These are phyloP conservation scores for Symbiotaphrina buchneri DNA, from an alignment of 495 filamentous ascomycete species.

Conservation along the genomic window DNA sequence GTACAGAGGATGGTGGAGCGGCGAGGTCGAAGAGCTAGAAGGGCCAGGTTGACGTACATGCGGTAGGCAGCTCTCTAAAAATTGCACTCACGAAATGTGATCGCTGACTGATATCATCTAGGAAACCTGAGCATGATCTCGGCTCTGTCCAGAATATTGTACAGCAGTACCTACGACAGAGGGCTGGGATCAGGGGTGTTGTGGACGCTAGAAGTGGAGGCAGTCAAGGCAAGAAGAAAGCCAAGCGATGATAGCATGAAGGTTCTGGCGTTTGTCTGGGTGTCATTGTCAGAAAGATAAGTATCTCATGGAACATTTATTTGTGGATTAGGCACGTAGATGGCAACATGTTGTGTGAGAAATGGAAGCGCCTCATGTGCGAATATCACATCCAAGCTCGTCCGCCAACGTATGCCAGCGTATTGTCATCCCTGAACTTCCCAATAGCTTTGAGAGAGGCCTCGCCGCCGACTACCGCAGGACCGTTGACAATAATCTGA, in stretches of 20 bases:
- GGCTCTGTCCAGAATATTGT: constrained; percentile 54
- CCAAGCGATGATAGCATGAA: constrained; percentile 8
- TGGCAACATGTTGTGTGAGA: not conserved
- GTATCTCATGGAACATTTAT: not conserved
- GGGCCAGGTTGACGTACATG: constrained; percentile 83
- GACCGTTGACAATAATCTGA: constrained; percentile 42
- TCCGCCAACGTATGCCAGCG: constrained; percentile 25
- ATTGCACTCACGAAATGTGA: no score
- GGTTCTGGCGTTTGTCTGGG: not conserved
- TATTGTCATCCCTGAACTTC: constrained; percentile 27
- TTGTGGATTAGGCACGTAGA: not conserved
- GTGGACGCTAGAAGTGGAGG: constrained; percentile 1
- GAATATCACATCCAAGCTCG: no score
- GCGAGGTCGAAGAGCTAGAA: constrained; percentile 56
- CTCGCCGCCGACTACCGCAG: constrained; percentile 41
- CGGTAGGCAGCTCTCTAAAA: no score
- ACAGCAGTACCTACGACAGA: constrained; percentile 38
- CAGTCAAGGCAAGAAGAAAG: constrained; percentile 4
- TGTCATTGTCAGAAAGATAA: not conserved
- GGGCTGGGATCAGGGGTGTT: constrained; percentile 19
- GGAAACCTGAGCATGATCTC: constrained; percentile 41
- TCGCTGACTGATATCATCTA: constrained; percentile 7
- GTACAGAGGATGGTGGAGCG: no score
- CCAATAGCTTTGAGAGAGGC: constrained; percentile 32
- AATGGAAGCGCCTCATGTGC: no score